These are phyloP conservation scores for Artemisia annua DNA, from an alignment of 129 eudicot genomes.

Conservation along the genomic window DNA sequence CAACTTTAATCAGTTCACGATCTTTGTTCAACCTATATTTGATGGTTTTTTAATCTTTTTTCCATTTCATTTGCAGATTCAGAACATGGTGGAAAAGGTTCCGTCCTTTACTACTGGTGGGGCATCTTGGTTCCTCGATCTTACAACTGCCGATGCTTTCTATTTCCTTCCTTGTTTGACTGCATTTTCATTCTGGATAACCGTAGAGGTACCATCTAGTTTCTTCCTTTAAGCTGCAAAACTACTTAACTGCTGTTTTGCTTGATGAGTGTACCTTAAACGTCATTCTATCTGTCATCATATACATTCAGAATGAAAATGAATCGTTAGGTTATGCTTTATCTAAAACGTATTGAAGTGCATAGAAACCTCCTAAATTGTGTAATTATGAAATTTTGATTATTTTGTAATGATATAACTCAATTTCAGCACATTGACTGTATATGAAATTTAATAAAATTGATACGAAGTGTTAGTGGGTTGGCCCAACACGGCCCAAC, in stretches of 20 bases:
- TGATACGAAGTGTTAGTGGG: no score
- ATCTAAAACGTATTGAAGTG: no score
- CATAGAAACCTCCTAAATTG: background rate
- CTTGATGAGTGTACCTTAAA: no score
- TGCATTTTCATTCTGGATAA: constrained; percentile 67
- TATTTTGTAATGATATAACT: background rate
- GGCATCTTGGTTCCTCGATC: constrained; percentile 73
- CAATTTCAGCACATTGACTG: no score
- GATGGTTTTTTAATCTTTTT: background rate
- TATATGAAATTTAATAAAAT: no score
- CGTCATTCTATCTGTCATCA: no score
- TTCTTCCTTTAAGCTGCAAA: no score
- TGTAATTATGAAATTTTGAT: background rate
- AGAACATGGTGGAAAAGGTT: constrained; percentile 87
- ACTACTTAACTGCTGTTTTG: no score
- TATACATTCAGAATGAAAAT: no score
- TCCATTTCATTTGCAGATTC: constrained; percentile 42
- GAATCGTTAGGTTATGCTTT: no score
- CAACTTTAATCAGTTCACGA: background rate
- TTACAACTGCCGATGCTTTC: constrained; percentile 73
- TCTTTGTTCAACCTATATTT: background rate
- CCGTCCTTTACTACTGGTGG: constrained; percentile 84
- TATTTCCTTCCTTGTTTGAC: constrained; percentile 73
- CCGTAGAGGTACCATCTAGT: constrained; percentile 59
- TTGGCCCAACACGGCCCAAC: no score